Conservation (phyloP, 148 eudicot genomes). For the Amaranthus hypochondriacus region DNA sequence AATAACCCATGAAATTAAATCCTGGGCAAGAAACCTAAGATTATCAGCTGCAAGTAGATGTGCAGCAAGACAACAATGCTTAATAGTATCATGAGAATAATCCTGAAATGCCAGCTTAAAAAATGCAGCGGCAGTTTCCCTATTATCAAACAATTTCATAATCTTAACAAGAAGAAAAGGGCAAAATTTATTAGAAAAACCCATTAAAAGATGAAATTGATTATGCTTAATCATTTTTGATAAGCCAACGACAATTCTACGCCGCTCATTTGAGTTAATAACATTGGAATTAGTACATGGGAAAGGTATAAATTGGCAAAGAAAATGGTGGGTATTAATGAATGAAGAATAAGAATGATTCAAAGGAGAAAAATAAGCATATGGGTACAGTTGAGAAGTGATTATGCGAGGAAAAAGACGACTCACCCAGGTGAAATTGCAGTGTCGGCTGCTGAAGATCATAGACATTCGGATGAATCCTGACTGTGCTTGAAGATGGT, state of each 20-base stretch:
- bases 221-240: constrained; percentile 43
- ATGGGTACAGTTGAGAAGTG: constrained; percentile 20
- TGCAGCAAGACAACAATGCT: constrained; percentile 52
- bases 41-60: constrained; percentile 41
- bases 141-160: constrained; percentile 44
- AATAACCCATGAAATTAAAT: constrained; percentile 62
- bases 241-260: constrained; percentile 47
- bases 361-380: constrained; percentile 14
- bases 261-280: constrained; percentile 58
- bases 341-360: constrained; percentile 19
- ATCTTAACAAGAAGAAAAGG: constrained; percentile 59
- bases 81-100: constrained; percentile 35
- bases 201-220: constrained; percentile 30
- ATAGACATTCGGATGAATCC: constrained; percentile 40
- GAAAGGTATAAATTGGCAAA: constrained; percentile 60
- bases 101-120: constrained; percentile 57
- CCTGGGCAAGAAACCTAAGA: constrained; percentile 57
- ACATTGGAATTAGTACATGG: constrained; percentile 20
- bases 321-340: constrained; percentile 26
- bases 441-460: constrained; percentile 28
- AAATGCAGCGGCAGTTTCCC: constrained; percentile 50
- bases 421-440: constrained; percentile 37
- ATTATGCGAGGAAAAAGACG: constrained; percentile 13
- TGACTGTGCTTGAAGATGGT: too few species aligned
- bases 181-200: constrained; percentile 52